A percentile compares a stretch with the other conserved stretches of the same genome.
These are phyloP conservation scores for Inonotus obliquus DNA, from an alignment of 1,284 basidiomycete genomes.

Conservation along the genomic window DNA sequence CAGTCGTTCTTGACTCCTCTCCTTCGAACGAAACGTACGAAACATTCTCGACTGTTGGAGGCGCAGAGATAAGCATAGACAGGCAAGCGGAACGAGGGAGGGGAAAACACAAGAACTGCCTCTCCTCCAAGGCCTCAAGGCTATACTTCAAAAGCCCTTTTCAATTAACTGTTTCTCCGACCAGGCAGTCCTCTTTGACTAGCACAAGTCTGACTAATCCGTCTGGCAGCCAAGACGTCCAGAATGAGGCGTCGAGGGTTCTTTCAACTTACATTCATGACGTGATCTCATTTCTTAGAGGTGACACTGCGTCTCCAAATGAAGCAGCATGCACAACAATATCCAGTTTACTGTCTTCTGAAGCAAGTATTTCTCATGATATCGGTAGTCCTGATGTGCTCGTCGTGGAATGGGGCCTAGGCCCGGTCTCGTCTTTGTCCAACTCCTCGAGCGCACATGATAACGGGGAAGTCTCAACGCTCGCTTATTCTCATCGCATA, in stretches of 20 bases:
- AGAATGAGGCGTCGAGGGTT: not conserved
- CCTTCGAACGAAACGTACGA: not conserved
- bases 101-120: slow-evolving; percentile 7
- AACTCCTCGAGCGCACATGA: not conserved
- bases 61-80: not conserved
- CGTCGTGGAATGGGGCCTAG: slow-evolving; percentile 7
- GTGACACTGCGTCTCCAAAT: not conserved
- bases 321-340: not conserved
- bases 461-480: not conserved
- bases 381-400: slow-evolving; percentile 3
- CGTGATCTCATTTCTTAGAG: not conserved
- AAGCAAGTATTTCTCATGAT: not conserved
- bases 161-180: not conserved
- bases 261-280: not conserved
- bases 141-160: not conserved
- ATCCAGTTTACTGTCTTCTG: not conserved
- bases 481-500: slow-evolving; percentile 7
- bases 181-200: not conserved
- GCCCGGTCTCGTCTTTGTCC: not conserved
- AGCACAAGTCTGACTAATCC: not conserved
- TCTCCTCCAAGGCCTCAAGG: slow-evolving; percentile 5
- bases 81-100: not conserved
- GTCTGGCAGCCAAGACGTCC: not conserved
- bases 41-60: not conserved
- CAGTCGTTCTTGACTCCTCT: slow-evolving; percentile 21